A percentile compares a stretch with the other conserved stretches of the same genome.
Conservation (phyloP, 768 basidiomycete species). For the Macrolepiota fuliginosa region DNA sequence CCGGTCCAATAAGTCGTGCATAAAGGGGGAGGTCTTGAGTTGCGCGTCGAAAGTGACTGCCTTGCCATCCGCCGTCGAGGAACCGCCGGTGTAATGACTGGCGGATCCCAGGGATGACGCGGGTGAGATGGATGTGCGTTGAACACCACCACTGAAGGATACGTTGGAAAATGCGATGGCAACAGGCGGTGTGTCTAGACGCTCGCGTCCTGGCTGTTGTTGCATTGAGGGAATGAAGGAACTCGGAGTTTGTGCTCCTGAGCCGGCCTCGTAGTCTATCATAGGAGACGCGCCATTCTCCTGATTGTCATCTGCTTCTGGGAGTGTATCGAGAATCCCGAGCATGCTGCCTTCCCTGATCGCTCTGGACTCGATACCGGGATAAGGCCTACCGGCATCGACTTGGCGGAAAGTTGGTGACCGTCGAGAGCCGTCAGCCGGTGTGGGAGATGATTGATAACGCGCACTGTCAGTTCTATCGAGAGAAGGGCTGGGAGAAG, state of each 20-base stretch:
- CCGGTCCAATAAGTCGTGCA: slow-evolving; percentile 75
- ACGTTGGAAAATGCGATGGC: slow-evolving; percentile 31
- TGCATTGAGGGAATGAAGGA: slow-evolving; percentile 34
- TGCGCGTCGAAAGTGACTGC: slow-evolving; percentile 66
- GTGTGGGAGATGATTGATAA: slow-evolving; percentile 33
- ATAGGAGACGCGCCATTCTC: slow-evolving; percentile 18
- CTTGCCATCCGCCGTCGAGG: slow-evolving; percentile 30
- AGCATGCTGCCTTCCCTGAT: slow-evolving; percentile 48
- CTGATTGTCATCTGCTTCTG: slow-evolving; percentile 50
- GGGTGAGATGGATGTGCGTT: slow-evolving; percentile 64
- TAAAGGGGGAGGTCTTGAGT: slow-evolving; percentile 71
- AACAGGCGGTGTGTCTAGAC: slow-evolving; percentile 46
- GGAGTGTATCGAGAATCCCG: slow-evolving; percentile 48
- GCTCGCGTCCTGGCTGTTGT: slow-evolving; percentile 30
- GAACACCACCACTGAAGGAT: slow-evolving; percentile 39
- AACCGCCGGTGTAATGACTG: slow-evolving; percentile 43
- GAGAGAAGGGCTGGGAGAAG: slow-evolving; percentile 65
- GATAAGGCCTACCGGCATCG: slow-evolving; percentile 44
- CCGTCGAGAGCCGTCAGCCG: slow-evolving; percentile 36
- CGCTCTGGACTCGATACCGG: slow-evolving; percentile 32
- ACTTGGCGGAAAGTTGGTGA: slow-evolving; percentile 47
- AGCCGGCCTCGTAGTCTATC: slow-evolving; percentile 19
- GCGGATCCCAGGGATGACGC: slow-evolving; percentile 77
- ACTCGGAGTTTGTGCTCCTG: slow-evolving; percentile 18
- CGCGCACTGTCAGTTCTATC: slow-evolving; percentile 31